These are phyloP conservation scores for Clarireedia paspali DNA, from an alignment of 2,329 filamentous ascomycete genomes.

Conservation along the genomic window DNA sequence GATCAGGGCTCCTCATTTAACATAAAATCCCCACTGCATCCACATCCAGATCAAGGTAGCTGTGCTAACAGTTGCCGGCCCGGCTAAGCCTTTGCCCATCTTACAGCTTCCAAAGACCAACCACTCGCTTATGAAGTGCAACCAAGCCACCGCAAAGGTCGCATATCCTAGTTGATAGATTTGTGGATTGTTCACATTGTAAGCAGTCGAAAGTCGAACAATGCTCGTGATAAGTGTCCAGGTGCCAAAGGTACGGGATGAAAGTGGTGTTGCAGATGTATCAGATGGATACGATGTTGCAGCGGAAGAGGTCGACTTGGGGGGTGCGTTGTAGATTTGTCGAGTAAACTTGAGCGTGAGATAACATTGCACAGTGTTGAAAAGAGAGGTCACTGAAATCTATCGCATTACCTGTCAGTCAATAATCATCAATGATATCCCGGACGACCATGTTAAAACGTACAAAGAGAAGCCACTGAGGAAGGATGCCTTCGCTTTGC, in stretches of 20 bases:
- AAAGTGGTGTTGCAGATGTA: constrained; percentile 74
- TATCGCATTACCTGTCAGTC: constrained; percentile 30
- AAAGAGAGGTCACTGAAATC: constrained; percentile 76
- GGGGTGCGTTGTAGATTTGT: constrained; percentile 65
- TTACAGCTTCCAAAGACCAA: constrained; percentile 69
- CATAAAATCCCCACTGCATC: constrained; percentile 62
- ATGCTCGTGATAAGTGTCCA: constrained; percentile 59
- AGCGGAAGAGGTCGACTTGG: constrained; percentile 55
- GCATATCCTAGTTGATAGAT: constrained; percentile 57
- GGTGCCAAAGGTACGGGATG: constrained; percentile 64
- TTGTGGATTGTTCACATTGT: constrained; percentile 50
- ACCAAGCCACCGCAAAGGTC: constrained; percentile 56
- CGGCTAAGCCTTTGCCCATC: constrained; percentile 48
- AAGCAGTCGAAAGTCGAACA: constrained; percentile 58
- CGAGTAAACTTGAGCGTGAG: constrained; percentile 70
- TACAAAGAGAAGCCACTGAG: constrained; percentile 60
- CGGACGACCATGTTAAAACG: constrained; percentile 14
- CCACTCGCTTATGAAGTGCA: constrained; percentile 60
- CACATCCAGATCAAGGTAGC: constrained; percentile 52
- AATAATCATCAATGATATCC: too few species aligned
- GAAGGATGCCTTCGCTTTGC: constrained; percentile 42
- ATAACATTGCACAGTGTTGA: constrained; percentile 82
- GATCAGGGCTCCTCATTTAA: constrained; percentile 28
- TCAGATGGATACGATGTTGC: constrained; percentile 51
- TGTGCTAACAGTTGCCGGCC: constrained; percentile 46